phyloP scores from a whole-genome alignment of 1,284 basidiomycete species.

The Ceraceosorus guamensis region DNA sequence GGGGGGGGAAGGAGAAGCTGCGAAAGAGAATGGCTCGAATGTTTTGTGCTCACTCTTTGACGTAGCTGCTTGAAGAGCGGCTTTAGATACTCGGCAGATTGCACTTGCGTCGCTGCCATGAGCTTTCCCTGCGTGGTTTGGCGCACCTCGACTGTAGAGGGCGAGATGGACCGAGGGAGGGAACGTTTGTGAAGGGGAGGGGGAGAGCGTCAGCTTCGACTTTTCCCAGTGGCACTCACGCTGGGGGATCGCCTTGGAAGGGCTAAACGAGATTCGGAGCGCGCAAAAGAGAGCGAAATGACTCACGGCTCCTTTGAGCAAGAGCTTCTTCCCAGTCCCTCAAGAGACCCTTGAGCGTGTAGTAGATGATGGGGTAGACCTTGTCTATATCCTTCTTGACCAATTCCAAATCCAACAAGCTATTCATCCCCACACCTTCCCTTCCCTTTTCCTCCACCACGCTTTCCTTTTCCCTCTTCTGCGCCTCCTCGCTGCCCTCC shows the following conservation, averaged over 20 bases:
- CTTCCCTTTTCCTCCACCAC: constrained; percentile 3
- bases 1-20: too few species aligned
- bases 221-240: neutral
- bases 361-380: constrained; percentile 94
- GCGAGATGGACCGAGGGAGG: constrained; percentile 27
- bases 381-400: constrained; percentile 90
- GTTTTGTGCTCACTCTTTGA: constrained; percentile 60
- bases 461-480: constrained; percentile 3
- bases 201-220: neutral
- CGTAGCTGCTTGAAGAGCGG: constrained; percentile 86
- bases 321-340: constrained; percentile 95
- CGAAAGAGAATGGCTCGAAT: neutral
- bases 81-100: constrained; percentile 92
- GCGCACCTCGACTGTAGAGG: constrained; percentile 55
- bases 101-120: constrained; percentile 87
- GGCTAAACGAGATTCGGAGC: neutral
- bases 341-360: constrained; percentile 77
- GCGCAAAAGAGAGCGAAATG: neutral
- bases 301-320: constrained; percentile 73
- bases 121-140: constrained; percentile 83
- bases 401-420: constrained; percentile 56
- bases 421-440: constrained; percentile 43
- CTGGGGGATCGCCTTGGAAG: too few species aligned
- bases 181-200: neutral
- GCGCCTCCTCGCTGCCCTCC: constrained; percentile 2